A percentile compares a stretch with the other conserved stretches of the same genome.
phyloP scores from a whole-genome alignment of 257 asterid species.

The Paraleonurus japonicus region DNA sequence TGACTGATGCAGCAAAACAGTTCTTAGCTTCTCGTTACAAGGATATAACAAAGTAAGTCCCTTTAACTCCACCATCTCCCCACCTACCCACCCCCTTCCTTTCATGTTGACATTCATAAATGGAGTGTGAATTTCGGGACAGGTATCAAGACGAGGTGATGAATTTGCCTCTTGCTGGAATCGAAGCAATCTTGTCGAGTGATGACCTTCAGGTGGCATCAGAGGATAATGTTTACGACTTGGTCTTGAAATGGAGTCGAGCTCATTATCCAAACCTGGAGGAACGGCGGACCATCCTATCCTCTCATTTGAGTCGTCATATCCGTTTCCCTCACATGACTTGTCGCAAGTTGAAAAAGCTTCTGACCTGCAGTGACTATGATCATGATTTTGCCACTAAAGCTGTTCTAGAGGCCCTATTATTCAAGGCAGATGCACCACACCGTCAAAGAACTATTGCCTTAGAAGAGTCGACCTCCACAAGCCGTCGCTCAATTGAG shows the following conservation, averaged over 20 bases:
- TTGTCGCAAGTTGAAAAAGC: constrained; percentile 65
- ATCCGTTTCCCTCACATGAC: constrained; percentile 85
- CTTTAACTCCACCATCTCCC: not conserved
- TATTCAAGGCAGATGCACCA: constrained; percentile 76
- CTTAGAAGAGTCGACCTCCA: constrained; percentile 50
- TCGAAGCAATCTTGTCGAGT: constrained; percentile 76
- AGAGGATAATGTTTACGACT: constrained; percentile 86
- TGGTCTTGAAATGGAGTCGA: constrained; percentile 72
- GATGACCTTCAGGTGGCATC: constrained; percentile 87
- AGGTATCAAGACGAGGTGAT: constrained; percentile 82
- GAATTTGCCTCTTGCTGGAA: constrained; percentile 78
- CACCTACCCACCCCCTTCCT: not conserved
- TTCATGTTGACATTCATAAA: not conserved
- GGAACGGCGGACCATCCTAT: constrained; percentile 64
- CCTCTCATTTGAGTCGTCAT: constrained; percentile 48
- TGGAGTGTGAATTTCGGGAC: constrained; percentile 7
- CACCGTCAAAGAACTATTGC: constrained; percentile 67
- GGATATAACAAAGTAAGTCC: constrained; percentile 67
- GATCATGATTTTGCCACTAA: constrained; percentile 58
- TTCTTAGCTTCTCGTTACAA: constrained; percentile 75
- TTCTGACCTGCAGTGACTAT: constrained; percentile 66
- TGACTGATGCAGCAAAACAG: constrained; percentile 81
- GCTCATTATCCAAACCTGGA: constrained; percentile 48
- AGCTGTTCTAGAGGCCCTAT: constrained; percentile 70
- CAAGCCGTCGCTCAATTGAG: constrained; percentile 56